These are phyloP conservation scores for Blastobotrys attinorum DNA, from an alignment of 805 yeast species.

Conservation along the genomic window DNA sequence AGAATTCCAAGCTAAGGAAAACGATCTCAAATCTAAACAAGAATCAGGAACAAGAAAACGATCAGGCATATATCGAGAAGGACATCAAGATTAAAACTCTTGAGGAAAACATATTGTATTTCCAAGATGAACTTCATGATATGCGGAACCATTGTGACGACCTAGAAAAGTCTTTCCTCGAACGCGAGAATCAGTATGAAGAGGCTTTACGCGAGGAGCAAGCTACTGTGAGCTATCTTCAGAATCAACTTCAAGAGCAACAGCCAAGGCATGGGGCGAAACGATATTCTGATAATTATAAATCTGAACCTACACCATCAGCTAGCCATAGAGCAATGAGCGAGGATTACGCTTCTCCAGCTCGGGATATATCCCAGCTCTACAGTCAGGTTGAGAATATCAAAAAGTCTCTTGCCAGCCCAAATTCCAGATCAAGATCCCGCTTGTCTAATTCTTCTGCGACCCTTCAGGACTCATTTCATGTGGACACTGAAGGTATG, in stretches of 20 bases:
- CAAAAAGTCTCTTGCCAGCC: slow-evolving; percentile 1
- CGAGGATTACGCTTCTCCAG: not conserved
- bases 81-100: slow-evolving; percentile 2
- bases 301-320: not conserved
- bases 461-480: not conserved
- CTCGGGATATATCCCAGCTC: not conserved
- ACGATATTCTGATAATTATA: not conserved
- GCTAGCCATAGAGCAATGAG: not conserved
- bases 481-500: not conserved
- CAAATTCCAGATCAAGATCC: not conserved
- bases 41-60: slow-evolving; percentile 1
- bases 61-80: slow-evolving; percentile 1
- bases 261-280: not conserved
- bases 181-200: not conserved
- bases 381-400: slow-evolving; percentile 2
- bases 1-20: slow-evolving; percentile 5
- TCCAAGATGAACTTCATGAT: slow-evolving; percentile 2
- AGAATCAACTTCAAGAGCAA: not conserved
- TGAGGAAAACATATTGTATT: slow-evolving; percentile 1
- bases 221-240: not conserved
- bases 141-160: not conserved
- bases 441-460: slow-evolving; percentile 1
- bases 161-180: not conserved
- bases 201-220: not conserved
- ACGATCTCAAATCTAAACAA: slow-evolving; percentile 2